Percentiles rank a stretch among this genome's conserved stretches.
Conservation (phyloP, 805 yeast species). For the Candida chilensis region DNA sequence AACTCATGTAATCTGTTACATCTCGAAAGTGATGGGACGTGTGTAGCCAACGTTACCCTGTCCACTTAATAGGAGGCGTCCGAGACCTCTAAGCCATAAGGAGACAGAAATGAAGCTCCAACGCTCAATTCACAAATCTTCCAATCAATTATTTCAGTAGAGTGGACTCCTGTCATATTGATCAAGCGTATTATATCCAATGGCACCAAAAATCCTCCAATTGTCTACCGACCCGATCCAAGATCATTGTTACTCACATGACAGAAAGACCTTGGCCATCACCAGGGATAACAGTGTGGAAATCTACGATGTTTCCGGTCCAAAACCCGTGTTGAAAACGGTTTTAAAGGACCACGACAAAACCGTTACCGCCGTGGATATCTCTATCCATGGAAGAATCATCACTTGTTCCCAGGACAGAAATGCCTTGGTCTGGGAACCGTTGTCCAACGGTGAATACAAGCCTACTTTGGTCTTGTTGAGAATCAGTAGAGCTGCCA, state of each 20-base stretch:
- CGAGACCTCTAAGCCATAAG: too few species aligned
- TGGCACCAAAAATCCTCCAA: slow-evolving; percentile 38
- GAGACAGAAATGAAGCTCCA: too few species aligned
- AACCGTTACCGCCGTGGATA: slow-evolving; percentile 89
- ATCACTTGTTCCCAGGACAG: slow-evolving; percentile 98
- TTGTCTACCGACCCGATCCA: slow-evolving; percentile 82
- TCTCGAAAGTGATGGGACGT: too few species aligned
- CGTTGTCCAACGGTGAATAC: slow-evolving; percentile 44
- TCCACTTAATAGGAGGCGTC: too few species aligned
- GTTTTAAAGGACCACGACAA: slow-evolving; percentile 82
- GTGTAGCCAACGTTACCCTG: too few species aligned
- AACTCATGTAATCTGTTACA: too few species aligned
- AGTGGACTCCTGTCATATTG: too few species aligned
- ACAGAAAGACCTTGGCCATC: slow-evolving; percentile 58
- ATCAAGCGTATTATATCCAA: too few species aligned
- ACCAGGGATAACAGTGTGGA: slow-evolving; percentile 74
- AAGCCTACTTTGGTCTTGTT: slow-evolving; percentile 89
- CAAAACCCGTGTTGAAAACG: slow-evolving; percentile 54
- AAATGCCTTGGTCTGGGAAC: slow-evolving; percentile 95
- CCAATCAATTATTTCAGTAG: too few species aligned
- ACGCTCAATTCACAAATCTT: too few species aligned
- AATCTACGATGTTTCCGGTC: slow-evolving; percentile 51
- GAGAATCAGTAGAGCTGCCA: slow-evolving; percentile 93
- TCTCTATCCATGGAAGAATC: slow-evolving; percentile 79
- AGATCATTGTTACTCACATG: slow-evolving; percentile 82